These are phyloP conservation scores for Leishmania aethiopica DNA, from an alignment of 208 protist genomes.

Conservation along the genomic window DNA sequence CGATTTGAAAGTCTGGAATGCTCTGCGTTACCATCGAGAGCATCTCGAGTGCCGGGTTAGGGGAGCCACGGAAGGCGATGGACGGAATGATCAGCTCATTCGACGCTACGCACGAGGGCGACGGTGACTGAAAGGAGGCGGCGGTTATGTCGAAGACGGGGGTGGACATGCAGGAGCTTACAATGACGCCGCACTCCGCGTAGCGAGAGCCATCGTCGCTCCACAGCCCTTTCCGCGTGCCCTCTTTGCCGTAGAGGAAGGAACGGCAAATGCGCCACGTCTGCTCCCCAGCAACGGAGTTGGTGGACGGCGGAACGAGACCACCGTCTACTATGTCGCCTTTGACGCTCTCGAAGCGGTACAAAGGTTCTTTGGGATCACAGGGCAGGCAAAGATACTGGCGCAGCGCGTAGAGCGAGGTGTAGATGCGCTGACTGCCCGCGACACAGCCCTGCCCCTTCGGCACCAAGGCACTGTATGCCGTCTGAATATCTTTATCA, in stretches of 20 bases:
- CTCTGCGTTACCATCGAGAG: constrained; percentile 36
- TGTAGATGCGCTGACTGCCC: constrained; percentile 39
- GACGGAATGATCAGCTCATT: constrained; percentile 49
- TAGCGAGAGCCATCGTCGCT: constrained; percentile 40
- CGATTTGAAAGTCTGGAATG: constrained; percentile 50
- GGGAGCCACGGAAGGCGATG: constrained; percentile 21
- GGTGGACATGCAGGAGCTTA: constrained; percentile 39
- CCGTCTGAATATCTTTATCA: constrained; percentile 39
- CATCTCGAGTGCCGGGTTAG: constrained; percentile 36
- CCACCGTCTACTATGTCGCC: constrained; percentile 55
- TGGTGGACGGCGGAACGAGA: constrained; percentile 32
- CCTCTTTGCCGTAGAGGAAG: constrained; percentile 44
- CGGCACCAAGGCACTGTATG: constrained; percentile 36
- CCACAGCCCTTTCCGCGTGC: constrained; percentile 35
- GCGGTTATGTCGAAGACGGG: constrained; percentile 38
- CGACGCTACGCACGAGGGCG: constrained; percentile 13
- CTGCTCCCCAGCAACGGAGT: constrained; percentile 35
- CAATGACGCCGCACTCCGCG: constrained; percentile 38
- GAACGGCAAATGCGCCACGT: constrained; percentile 61
- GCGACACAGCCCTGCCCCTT: constrained; percentile 38
- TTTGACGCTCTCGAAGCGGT: constrained; percentile 46
- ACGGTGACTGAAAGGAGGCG: constrained; percentile 19
- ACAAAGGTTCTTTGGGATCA: constrained; percentile 45
- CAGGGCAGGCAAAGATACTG: constrained; percentile 58
- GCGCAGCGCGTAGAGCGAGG: constrained; percentile 42